Conservation (phyloP, 2,329 filamentous ascomycete genomes). For the Colletotrichum eremochloae region DNA sequence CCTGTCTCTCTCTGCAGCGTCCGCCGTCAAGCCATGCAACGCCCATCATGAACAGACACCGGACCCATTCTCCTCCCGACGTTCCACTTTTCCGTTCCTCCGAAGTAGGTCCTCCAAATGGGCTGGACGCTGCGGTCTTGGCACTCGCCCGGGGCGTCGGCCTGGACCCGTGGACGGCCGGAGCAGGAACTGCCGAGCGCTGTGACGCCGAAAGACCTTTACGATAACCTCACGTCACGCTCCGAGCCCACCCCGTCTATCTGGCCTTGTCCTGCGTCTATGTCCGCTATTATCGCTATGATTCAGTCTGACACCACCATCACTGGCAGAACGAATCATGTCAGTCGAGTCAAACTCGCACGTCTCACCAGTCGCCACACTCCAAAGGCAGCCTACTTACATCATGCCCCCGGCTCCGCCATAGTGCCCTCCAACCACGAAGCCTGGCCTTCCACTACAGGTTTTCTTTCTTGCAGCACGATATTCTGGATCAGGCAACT, state of each 20-base stretch:
- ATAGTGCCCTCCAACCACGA: slow-evolving; percentile 16
- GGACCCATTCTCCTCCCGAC: neutral
- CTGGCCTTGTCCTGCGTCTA: slow-evolving; percentile 14
- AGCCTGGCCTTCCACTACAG: slow-evolving; percentile 24
- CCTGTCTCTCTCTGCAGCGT: slow-evolving; percentile 18
- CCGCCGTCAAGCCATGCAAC: slow-evolving; percentile 14
- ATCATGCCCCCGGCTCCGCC: slow-evolving; percentile 6
- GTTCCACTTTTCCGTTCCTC: neutral
- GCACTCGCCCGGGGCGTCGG: slow-evolving; percentile 16
- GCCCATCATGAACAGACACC: neutral
- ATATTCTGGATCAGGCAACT: slow-evolving; percentile 25
- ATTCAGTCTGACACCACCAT: neutral
- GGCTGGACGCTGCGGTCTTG: neutral
- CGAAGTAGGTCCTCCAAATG: neutral
- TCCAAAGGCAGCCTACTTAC: slow-evolving; percentile 1
- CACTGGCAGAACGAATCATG: neutral
- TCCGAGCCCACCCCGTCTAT: slow-evolving; percentile 14
- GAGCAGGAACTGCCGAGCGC: slow-evolving; percentile 17
- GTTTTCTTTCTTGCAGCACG: slow-evolving; percentile 19
- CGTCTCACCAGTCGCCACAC: slow-evolving; percentile 32
- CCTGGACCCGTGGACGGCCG: slow-evolving; percentile 26
- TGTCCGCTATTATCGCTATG: slow-evolving; percentile 21
- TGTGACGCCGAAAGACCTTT: slow-evolving; percentile 23
- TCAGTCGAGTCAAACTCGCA: slow-evolving; percentile 1
- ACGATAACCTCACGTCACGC: slow-evolving; percentile 35